Evolutionary conservation across 164 flowering plant species (phyloP), one percentile per base, ranked within the genome.

Genomic region (Tetrastigma voinierianum): DNA sequence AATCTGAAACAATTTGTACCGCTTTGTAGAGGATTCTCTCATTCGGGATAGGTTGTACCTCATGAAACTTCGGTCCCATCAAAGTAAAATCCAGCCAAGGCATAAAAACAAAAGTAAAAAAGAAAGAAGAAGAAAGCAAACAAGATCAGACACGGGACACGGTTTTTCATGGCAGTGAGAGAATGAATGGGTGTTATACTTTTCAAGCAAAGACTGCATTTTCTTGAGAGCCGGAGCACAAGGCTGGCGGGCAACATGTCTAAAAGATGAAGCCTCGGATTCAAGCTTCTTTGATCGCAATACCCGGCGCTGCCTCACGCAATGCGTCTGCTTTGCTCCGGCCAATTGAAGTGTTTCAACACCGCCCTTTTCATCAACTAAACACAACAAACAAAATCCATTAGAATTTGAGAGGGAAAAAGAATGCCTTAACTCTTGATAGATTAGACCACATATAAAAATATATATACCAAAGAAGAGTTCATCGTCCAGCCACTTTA

Each of bases 281-380:
- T 86, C 96, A 1, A n/a, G n/a, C n/a, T n/a, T n/a, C 86, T 90
- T 92, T 18, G 79, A 79, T 95, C 99, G 64, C 83, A 83, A 53
- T 86, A 95, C 46, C 91, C 94, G 43, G 92, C 52, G 99, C 99
- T 16, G 99, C 99, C 64, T 95, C 99, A 13, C 99, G 78, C 69
- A 95, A 71, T 9, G 96, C 96, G 68, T 95, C 99, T 0, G 97
- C 99, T 76, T 66, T 86, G 84, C 82, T 95, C 99, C 1, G 99
- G 99, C 99, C 99, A 95, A 7, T 88, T 83, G 45, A 95, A 95
- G 79, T 95, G 99, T 66, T 95, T 95, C 47, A 95, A 80, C 17
- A 95, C 99, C 1, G 99, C 99, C 65, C 99, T 87, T n/a, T 68
- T 95, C 99, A 70, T 95, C 99, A 64, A 95, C 97, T 94, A 51